Base-by-base conservation (phyloP, 169 alveolate species). In the Neospora caninum region DNA sequence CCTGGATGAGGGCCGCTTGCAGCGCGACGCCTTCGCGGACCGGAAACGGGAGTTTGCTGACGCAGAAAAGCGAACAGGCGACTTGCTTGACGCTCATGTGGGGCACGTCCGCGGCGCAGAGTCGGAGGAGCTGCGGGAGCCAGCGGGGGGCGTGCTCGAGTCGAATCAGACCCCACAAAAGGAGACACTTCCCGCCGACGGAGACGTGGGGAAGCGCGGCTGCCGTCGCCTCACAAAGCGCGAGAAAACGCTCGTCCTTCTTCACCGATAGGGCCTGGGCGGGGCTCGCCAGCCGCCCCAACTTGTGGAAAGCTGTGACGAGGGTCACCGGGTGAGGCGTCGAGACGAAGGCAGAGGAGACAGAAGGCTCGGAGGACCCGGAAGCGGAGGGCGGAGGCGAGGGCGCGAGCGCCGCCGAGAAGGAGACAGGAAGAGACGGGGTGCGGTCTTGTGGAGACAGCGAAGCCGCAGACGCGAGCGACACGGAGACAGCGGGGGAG, bases 41-140 rank as follows among this genome's bases (percentile, higher is more conserved):
- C 36, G 92, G 80, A 80, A 58, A 88, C 53, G 95, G 64, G 70
- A 88, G 36, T 36, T n/a, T 13, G 42, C 91, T 45, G 54, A 87
- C 91, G 84, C 92, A 70, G 54, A 53, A 93, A n/a, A 93, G 93
- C 34, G 87, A 54, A 49, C 93, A 64, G 70, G 93, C 69, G 25
- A 93, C 91, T 39, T 93, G 95, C 42, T 78, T 92, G 78, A 73
- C 80, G 42, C 80, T 49, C 84, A 93, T 73, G n/a, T 78, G n/a
- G 41, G 87, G 88, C 45, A 67, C 58, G 53, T 38, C 89, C 2
- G 86, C 67, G 69, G 83, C 27, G 78, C 91, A 88, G 20, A 80
- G 93, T 69, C 7, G n/a, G 54, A 93, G 80, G 91, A 93, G 92
- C 88, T 41, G 54, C 43, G 95, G 95, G 91, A 93, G 93, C 95